These are phyloP conservation scores for Inga leiocalycina DNA, from an alignment of 306 rosid species.

Conservation along the genomic window DNA sequence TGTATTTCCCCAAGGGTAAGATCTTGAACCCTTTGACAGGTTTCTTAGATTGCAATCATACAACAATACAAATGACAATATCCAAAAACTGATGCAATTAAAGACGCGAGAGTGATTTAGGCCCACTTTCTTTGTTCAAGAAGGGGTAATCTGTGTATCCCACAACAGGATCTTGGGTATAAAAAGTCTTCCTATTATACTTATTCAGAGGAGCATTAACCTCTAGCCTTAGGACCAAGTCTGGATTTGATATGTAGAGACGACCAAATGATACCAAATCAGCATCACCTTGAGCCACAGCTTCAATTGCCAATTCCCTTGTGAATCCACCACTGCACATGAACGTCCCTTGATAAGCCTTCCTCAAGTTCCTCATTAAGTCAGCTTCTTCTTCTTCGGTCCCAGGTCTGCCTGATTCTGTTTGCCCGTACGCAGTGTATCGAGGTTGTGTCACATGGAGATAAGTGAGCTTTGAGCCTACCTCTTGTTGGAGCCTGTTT, in stretches of 20 bases:
- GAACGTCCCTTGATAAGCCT: conserved; percentile 71
- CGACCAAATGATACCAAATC: conserved; percentile 40
- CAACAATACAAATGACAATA: neutral
- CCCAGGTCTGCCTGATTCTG: conserved; percentile 71
- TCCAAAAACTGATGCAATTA: neutral
- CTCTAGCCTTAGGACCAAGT: conserved; percentile 1
- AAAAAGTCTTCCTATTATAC: conserved; percentile 17
- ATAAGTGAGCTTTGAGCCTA: conserved; percentile 62
- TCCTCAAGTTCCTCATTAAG: conserved; percentile 57
- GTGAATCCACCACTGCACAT: conserved; percentile 87
- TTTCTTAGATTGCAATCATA: neutral
- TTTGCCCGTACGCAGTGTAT: conserved; percentile 19
- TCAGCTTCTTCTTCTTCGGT: conserved; percentile 66
- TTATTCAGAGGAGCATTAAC: conserved; percentile 3
- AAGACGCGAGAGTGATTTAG: neutral
- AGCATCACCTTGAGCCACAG: conserved; percentile 63
- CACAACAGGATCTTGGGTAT: neutral
- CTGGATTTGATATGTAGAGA: conserved; percentile 12
- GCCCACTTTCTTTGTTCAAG: neutral
- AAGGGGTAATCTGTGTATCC: conserved; percentile 23
- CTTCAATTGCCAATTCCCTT: conserved; percentile 73
- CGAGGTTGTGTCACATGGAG: conserved; percentile 76
- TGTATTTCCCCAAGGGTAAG: neutral
- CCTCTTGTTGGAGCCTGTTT: conserved; percentile 60
- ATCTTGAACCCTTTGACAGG: neutral